Evolutionary conservation across 345 rosid species (phyloP), one percentile per base, ranked within the genome.

Genomic region (Sonneratia alba): DNA sequence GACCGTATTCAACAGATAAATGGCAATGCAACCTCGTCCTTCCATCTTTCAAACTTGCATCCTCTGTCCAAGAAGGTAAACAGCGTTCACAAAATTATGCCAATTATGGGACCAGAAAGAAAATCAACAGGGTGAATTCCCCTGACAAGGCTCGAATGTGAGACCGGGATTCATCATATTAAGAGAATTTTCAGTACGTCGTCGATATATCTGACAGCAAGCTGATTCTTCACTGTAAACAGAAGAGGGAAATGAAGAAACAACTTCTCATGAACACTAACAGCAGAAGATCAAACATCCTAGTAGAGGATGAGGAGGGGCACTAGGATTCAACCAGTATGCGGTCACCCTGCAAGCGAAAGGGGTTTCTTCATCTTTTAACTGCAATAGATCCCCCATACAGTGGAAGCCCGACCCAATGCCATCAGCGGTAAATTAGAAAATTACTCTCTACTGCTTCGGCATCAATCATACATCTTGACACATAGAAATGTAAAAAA

Each of bases 381-480:
- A 34, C 66, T 62, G 27, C 62, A 3, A 22, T 8, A 3, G 36
- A 59, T 59, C 22, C 36, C 34, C 14, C 64, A 22, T 36, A 59
- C 64, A 12, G 64, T 14, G 12, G 64, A 24, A 59, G 24, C 64
- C 64, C 15, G 64, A 24, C n/a, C 24, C 21, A 59, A 22, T 22
- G 34, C 64, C 34, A 59, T 2, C 64, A 10, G 64, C 22, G 24
- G 64, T 59, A 59, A 22, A 22, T 21, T 7, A 22, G 32, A 34
- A 62, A 62, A 62, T 62, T 62, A 62, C 38, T 57, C 63, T n/a
- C 63, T 57, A 57, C 63, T 57, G 63, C 63, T n/a, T 8, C 7
- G 34, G 63, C 63, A 57, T n/a, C 14, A 22, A 57, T 57, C 21
- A 6, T n/a, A 57, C 63, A 57, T 22, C 34, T 22, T 22, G 21